phyloP scores from a whole-genome alignment of 805 yeast species.

The Nakazawaea ernobii region DNA sequence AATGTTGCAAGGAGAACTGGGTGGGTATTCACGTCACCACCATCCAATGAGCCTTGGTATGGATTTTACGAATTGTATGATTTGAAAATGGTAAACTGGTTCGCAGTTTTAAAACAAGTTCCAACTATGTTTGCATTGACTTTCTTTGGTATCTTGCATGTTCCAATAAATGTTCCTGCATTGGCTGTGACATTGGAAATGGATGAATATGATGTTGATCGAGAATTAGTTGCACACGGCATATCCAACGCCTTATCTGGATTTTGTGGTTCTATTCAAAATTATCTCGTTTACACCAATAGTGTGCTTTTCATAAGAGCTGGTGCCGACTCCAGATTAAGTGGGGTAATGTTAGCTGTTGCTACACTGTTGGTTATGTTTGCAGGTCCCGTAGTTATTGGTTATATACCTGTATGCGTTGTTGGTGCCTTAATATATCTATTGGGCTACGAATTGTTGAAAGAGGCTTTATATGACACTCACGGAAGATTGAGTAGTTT shows the following conservation, averaged over 20 bases:
- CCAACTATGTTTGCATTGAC: constrained; percentile 96
- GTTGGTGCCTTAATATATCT: constrained; percentile 90
- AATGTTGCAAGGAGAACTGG: constrained; percentile 62
- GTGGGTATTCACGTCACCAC: constrained; percentile 75
- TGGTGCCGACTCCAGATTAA: constrained; percentile 85
- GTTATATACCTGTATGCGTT: constrained; percentile 91
- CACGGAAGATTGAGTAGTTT: constrained; percentile 65
- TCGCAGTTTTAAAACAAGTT: constrained; percentile 54
- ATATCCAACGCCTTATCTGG: constrained; percentile 85
- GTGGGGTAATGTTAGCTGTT: constrained; percentile 83
- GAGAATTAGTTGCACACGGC: constrained; percentile 94
- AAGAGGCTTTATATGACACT: constrained; percentile 84
- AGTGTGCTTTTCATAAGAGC: constrained; percentile 87
- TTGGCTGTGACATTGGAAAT: constrained; percentile 84
- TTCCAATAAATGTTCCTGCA: constrained; percentile 97
- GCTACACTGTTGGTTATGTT: constrained; percentile 80
- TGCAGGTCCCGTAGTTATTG: constrained; percentile 88
- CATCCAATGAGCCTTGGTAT: constrained; percentile 80
- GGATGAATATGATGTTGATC: constrained; percentile 84
- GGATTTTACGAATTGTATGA: constrained; percentile 72
- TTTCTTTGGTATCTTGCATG: constrained; percentile 92
- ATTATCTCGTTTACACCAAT: constrained; percentile 92
- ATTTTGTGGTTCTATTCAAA: constrained; percentile 80
- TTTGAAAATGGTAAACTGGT: constrained; percentile 71
- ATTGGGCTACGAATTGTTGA: constrained; percentile 83